A percentile compares a stretch with the other conserved stretches of the same genome.
Evolutionary conservation across 1,139 yeast species (phyloP).

Genomic region (Saccharomyces hybrid): DNA sequence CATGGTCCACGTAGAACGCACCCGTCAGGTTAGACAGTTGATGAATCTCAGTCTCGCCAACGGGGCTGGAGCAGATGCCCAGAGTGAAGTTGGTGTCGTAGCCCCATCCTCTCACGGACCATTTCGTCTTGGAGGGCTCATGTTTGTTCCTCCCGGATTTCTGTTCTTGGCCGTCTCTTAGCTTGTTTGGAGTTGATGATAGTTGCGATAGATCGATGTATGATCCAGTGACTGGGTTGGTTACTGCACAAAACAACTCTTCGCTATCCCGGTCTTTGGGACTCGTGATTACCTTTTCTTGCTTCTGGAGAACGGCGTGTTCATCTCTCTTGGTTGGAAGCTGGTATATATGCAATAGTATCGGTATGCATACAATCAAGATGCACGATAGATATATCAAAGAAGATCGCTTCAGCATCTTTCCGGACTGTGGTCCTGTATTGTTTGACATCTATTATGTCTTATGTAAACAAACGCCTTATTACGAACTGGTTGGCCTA

Average conservation of each 20-base stretch:
- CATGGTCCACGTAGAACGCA: conserved; percentile 54
- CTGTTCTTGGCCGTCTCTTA: conserved; percentile 3
- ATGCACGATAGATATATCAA: neutral
- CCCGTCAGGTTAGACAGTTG: conserved; percentile 48
- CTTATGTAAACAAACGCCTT: neutral
- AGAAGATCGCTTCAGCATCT: neutral
- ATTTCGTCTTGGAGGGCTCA: conserved; percentile 27
- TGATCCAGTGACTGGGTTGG: conserved; percentile 28
- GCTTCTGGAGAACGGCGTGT: too few species aligned
- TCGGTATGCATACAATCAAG: neutral
- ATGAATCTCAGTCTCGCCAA: conserved; percentile 26
- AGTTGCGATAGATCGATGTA: conserved; percentile 29
- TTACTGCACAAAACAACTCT: conserved; percentile 27
- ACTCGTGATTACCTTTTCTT: too few species aligned
- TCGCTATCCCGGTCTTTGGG: conserved; percentile 2
- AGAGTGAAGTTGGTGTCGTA: conserved; percentile 68
- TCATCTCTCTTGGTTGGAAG: neutral
- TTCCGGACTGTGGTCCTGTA: neutral
- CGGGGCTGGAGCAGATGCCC: conserved; percentile 63
- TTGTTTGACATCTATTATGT: neutral
- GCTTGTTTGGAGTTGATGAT: conserved; percentile 24
- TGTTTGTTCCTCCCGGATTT: neutral
- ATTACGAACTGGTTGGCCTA: neutral
- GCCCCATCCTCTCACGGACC: conserved; percentile 68
- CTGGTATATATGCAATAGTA: neutral